Conservation (phyloP, 2,329 filamentous ascomycete species). For the Xylaria sp. region DNA sequence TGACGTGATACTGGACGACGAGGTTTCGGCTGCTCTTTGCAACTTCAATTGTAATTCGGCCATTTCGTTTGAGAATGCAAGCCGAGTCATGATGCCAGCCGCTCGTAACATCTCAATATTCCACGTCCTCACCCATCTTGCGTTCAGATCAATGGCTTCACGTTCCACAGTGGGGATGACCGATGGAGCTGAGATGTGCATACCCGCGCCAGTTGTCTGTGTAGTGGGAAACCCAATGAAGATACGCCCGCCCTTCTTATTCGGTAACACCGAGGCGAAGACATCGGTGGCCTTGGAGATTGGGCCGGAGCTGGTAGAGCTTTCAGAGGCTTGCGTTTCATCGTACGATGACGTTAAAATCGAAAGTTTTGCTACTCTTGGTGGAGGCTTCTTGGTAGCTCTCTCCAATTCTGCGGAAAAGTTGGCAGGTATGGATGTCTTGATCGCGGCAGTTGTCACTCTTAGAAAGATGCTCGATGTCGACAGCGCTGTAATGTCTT, state of each 20-base stretch:
- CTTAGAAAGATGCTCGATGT: constrained; percentile 85
- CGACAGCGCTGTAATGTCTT: constrained; percentile 72
- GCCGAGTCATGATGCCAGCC: constrained; percentile 84
- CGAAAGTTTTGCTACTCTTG: constrained; percentile 81
- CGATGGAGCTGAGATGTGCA: constrained; percentile 93
- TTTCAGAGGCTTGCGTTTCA: constrained; percentile 69
- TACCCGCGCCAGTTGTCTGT: constrained; percentile 91
- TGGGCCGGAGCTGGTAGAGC: constrained; percentile 47
- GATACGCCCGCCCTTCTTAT: constrained; percentile 81
- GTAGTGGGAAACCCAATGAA: constrained; percentile 98
- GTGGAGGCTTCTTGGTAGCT: constrained; percentile 95
- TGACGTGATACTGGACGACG: constrained; percentile 57
- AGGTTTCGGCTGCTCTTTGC: constrained; percentile 46
- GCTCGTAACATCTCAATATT: constrained; percentile 91
- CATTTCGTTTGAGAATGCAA: constrained; percentile 91
- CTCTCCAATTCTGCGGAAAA: constrained; percentile 88
- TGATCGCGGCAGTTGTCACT: constrained; percentile 81
- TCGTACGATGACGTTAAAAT: constrained; percentile 92
- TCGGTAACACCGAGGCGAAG: constrained; percentile 87
- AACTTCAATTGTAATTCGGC: constrained; percentile 68
- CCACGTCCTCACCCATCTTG: constrained; percentile 92
- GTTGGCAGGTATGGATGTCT: constrained; percentile 70
- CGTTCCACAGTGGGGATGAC: constrained; percentile 97
- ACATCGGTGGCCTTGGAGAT: constrained; percentile 70
- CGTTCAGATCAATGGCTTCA: constrained; percentile 95